Base-by-base conservation (phyloP, 176 grass and related monocot genomes). In the Alloteropsis semialata region DNA sequence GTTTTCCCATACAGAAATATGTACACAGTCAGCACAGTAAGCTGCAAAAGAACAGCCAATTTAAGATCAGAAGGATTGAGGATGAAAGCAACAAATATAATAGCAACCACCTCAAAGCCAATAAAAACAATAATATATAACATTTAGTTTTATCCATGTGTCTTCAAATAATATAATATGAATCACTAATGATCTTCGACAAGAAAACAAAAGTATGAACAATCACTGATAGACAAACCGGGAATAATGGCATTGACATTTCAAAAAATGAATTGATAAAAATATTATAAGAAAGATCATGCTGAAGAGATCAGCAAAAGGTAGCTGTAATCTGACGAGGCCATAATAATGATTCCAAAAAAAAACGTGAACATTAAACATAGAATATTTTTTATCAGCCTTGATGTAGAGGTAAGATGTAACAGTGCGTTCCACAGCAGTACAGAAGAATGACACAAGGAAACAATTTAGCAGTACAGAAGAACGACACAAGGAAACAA, bases 1-100 rank as follows among this genome's bases (percentile, higher is more conserved):
- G 75, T 81, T 89, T 91, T 94, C 72, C 95, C 95, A 84, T 97
- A 97, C 11, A 97, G 84, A 87, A 97, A 97, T 83, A 94, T 89
- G 74, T 97, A 97, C 34, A 97, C 92, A 2, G 95, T 97, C 86
- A 90, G 69, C 61, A 97, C 95, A 8, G 95, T 94, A 53, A 94
- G 65, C 95, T 97, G 88, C 86, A 91, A 94, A 89, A 58, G 74
- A 80, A 78, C 10, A 91, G 37, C 50, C 58, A 60, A 60, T 33
- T 87, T 66, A 74, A 75, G 28, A 75, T 73, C 22, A 78, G 38
- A 65, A 65, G 71, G 44, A 43, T 19, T 42, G 4, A 66, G 18
- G 60, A 71, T 65, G 3, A 42, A 58, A 50, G 16, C 19, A 69
- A 71, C 21, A 33, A 28, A 36, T 14, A 69, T 15, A 61, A 37